Evolutionary conservation across 352 stramenopile species (phyloP).

Genomic region (Phytophthora sansomeana): DNA sequence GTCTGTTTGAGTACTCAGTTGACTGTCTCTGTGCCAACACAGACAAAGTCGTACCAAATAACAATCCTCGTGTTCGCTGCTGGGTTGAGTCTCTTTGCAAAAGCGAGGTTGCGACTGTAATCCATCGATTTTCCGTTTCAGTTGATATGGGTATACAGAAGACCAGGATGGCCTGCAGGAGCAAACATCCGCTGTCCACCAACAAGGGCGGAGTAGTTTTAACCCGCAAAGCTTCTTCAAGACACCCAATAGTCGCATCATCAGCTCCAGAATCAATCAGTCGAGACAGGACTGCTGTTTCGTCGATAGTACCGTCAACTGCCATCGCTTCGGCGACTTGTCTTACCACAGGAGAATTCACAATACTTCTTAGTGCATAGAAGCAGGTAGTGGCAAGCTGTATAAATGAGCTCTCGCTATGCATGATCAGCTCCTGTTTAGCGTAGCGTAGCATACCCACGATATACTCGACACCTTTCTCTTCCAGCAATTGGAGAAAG

Average conservation of each 20-base stretch:
- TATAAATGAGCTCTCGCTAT: slow-evolving; percentile 32
- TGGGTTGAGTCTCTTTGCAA: slow-evolving; percentile 20
- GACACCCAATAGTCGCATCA: slow-evolving; percentile 31
- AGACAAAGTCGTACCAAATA: slow-evolving; percentile 25
- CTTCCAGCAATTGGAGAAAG: slow-evolving; percentile 15
- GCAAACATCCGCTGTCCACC: slow-evolving; percentile 20
- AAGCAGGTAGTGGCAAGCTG: slow-evolving; percentile 45
- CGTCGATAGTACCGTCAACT: slow-evolving; percentile 4
- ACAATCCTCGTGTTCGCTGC: slow-evolving; percentile 13
- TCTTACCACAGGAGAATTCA: slow-evolving; percentile 12
- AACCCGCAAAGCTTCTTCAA: slow-evolving; percentile 27
- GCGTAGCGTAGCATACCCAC: slow-evolving; percentile 31
- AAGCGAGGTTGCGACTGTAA: slow-evolving; percentile 24
- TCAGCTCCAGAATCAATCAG: slow-evolving; percentile 24
- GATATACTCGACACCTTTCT: slow-evolving; percentile 26
- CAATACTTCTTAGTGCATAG: slow-evolving; percentile 33
- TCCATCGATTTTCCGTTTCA: slow-evolving; percentile 32
- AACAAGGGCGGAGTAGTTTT: slow-evolving; percentile 13
- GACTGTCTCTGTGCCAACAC: slow-evolving; percentile 17
- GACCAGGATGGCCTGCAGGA: slow-evolving; percentile 24
- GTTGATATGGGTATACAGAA: slow-evolving; percentile 11
- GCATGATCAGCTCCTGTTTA: slow-evolving; percentile 33
- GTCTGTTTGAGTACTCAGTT: slow-evolving; percentile 17
- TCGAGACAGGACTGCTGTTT: slow-evolving; percentile 10
- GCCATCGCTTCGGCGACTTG: background rate